Evolutionary conservation across 371 early-diverging fungal species (phyloP).

Genomic region (Haplosporangium sp.): DNA sequence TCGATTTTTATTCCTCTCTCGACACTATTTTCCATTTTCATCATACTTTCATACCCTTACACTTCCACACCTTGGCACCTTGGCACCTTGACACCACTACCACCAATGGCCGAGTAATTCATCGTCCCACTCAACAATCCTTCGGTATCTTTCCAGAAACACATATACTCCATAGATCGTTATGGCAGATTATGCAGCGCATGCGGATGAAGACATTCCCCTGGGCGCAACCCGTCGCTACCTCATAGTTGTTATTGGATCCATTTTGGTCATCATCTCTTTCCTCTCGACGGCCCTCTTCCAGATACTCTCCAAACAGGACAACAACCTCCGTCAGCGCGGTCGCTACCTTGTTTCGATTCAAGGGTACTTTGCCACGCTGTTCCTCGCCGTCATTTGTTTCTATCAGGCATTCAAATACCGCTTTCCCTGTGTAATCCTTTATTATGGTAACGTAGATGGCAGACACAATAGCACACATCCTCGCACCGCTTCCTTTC

Average conservation of each 20-base stretch:
- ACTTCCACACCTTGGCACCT: background rate
- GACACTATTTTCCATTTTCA: background rate
- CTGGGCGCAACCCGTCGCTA: slow-evolving; percentile 33
- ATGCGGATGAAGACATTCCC: slow-evolving; percentile 9
- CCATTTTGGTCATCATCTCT: slow-evolving; percentile 12
- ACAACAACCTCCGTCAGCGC: slow-evolving; percentile 53
- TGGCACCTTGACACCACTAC: background rate
- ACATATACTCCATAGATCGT: background rate
- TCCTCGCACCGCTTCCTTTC: background rate
- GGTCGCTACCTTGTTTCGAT: slow-evolving; percentile 45
- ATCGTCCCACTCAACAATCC: too few relatives aligned
- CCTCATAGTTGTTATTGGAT: slow-evolving; percentile 21
- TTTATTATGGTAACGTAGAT: slow-evolving; percentile 27
- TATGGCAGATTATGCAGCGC: slow-evolving; percentile 9
- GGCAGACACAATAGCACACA: background rate
- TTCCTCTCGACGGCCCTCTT: slow-evolving; percentile 37
- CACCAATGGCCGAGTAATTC: too few relatives aligned
- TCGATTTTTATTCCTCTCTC: background rate
- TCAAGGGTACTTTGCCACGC: slow-evolving; percentile 29
- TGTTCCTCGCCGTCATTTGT: slow-evolving; percentile 16
- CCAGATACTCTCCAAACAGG: slow-evolving; percentile 36
- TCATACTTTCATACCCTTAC: background rate
- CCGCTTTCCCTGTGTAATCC: slow-evolving; percentile 32
- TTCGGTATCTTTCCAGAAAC: too few relatives aligned
- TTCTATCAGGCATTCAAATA: slow-evolving; percentile 28